Evolutionary conservation across 768 basidiomycete genomes (phyloP).

Genomic region (Boletellus emodensis): DNA sequence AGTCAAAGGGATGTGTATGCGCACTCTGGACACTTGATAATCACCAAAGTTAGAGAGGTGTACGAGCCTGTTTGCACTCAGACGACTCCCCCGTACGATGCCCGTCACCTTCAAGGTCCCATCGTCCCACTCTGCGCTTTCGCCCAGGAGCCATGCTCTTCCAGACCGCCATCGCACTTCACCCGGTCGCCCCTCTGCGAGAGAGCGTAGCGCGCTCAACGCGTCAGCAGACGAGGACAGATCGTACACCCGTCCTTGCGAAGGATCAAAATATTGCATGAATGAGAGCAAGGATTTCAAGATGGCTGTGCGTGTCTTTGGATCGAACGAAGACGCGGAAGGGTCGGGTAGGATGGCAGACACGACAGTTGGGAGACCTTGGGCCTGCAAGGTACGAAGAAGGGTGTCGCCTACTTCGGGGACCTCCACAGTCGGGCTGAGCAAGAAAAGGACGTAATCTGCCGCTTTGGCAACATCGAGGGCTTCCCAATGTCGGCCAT

Average conservation of each 20-base stretch:
- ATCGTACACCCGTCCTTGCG: conserved; percentile 73
- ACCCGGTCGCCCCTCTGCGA: conserved; percentile 82
- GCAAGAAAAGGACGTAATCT: conserved; percentile 83
- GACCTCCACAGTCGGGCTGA: conserved; percentile 83
- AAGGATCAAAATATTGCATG: conserved; percentile 91
- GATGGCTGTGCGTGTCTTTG: conserved; percentile 62
- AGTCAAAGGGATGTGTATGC: conserved; percentile 13
- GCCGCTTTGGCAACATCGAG: conserved; percentile 85
- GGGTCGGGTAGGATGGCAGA: conserved; percentile 62
- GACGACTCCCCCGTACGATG: conserved; percentile 66
- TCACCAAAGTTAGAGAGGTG: conserved; percentile 89
- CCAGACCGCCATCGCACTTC: conserved; percentile 83
- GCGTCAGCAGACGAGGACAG: conserved; percentile 60
- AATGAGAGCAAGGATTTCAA: conserved; percentile 91
- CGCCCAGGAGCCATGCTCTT: conserved; percentile 71
- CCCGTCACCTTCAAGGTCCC: conserved; percentile 75
- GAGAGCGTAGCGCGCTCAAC: conserved; percentile 64
- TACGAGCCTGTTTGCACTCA: conserved; percentile 81
- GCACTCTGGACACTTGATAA: conserved; percentile 76
- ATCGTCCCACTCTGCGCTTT: conserved; percentile 59
- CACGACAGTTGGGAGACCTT: conserved; percentile 83
- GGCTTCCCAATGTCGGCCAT: conserved; percentile 67
- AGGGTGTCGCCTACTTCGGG: conserved; percentile 82
- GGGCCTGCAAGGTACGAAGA: conserved; percentile 82
- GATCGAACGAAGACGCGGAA: conserved; percentile 43